phyloP scores from a whole-genome alignment of 352 stramenopile species.

The Globisporangium abappressorium region DNA sequence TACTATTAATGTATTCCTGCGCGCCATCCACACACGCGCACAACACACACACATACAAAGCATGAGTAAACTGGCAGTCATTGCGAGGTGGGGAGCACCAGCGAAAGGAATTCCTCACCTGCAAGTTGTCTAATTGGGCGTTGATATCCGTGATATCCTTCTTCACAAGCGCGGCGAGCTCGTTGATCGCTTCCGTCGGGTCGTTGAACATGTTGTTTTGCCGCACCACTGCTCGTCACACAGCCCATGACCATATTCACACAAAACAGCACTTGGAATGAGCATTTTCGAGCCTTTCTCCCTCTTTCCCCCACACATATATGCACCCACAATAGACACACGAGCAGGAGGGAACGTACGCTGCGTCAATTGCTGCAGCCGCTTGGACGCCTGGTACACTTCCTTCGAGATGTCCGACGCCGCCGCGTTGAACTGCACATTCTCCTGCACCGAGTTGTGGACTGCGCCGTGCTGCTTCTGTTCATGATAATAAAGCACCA shows the following conservation, averaged over 20 bases:
- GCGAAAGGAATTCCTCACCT: constrained; percentile 24
- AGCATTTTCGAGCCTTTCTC: not conserved
- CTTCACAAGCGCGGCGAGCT: constrained; percentile 77
- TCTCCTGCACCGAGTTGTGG: constrained; percentile 59
- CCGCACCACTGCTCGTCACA: constrained; percentile 51
- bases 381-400: constrained; percentile 75
- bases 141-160: constrained; percentile 88
- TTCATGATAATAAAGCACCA: not conserved
- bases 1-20: constrained; percentile 73
- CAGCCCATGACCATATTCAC: not conserved
- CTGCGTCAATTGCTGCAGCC: constrained; percentile 77
- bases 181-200: constrained; percentile 80
- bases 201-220: constrained; percentile 91
- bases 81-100: not conserved
- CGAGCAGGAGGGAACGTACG: constrained; percentile 30
- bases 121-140: constrained; percentile 79
- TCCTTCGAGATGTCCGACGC: constrained; percentile 83
- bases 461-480: constrained; percentile 30
- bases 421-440: constrained; percentile 75
- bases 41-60: not conserved
- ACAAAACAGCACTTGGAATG: not conserved
- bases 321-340: not conserved
- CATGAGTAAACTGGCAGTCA: not conserved
- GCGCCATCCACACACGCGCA: not conserved
- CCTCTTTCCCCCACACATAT: not conserved